phyloP scores from a whole-genome alignment of 73 alveolate genomes.

The Tetrahymena elliotti region DNA sequence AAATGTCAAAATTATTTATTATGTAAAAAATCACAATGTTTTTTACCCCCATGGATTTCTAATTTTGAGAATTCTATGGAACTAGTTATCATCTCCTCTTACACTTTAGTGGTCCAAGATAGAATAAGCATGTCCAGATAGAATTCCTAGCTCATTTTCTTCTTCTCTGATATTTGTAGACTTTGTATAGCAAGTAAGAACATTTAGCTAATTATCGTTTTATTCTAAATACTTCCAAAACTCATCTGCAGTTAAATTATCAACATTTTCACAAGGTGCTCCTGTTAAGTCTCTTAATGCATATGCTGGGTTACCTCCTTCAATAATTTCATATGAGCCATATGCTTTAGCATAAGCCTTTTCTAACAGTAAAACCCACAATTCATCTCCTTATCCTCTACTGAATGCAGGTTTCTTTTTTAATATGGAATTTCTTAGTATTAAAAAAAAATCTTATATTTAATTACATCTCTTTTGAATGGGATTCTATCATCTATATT shows the following conservation, averaged over 20 bases:
- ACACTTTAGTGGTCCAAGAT: conserved; percentile 58
- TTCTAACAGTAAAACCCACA: conserved; percentile 95
- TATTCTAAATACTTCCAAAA: conserved; percentile 59
- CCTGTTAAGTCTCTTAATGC: conserved; percentile 86
- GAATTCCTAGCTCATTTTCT: conserved; percentile 69
- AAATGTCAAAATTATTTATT: background rate
- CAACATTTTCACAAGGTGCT: conserved; percentile 77
- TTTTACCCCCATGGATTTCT: conserved; percentile 75
- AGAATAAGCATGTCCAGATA: conserved; percentile 81
- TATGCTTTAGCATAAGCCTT: conserved; percentile 97
- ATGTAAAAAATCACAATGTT: conserved; percentile 7
- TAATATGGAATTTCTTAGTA: background rate
- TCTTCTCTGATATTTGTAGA: conserved; percentile 57
- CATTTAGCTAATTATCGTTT: conserved; percentile 24
- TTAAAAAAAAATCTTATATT: background rate
- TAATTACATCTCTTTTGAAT: background rate
- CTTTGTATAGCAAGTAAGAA: conserved; percentile 76
- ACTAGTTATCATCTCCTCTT: conserved; percentile 46
- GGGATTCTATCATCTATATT: background rate
- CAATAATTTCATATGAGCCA: conserved; percentile 86
- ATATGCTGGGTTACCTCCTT: conserved; percentile 82
- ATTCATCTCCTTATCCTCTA: conserved; percentile 74
- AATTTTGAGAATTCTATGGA: conserved; percentile 41
- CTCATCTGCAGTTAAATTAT: conserved; percentile 46
- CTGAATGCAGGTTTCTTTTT: conserved; percentile 16